Evolutionary conservation across 2,329 filamentous ascomycete genomes (phyloP).

Genomic region (Davidsoniella eucalypti): DNA sequence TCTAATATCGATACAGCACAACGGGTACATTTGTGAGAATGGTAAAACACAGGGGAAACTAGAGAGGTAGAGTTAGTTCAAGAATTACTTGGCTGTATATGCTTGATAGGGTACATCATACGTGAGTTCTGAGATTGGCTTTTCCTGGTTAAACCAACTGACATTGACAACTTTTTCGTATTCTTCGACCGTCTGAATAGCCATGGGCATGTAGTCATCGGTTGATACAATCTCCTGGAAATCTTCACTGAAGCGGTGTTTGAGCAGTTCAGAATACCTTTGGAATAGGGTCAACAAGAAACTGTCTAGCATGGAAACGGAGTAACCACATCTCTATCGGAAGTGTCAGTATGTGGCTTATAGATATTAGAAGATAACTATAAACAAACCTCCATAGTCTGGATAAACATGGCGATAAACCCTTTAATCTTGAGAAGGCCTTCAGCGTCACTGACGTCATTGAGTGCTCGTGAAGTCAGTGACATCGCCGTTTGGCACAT

Average conservation of each 20-base stretch:
- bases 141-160: slow-evolving; percentile 87
- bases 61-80: neutral
- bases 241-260: slow-evolving; percentile 81
- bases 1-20: slow-evolving; percentile 94
- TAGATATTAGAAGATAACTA: neutral
- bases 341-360: neutral
- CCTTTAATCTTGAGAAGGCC: slow-evolving; percentile 88
- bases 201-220: slow-evolving; percentile 99
- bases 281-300: slow-evolving; percentile 82
- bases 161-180: slow-evolving; percentile 93
- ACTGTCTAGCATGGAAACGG: slow-evolving; percentile 62
- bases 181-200: slow-evolving; percentile 75
- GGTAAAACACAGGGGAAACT: slow-evolving; percentile 91
- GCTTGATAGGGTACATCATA: slow-evolving; percentile 25
- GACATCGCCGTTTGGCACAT: slow-evolving; percentile 82
- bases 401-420: slow-evolving; percentile 81
- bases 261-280: slow-evolving; percentile 83
- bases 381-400: slow-evolving; percentile 83
- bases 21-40: slow-evolving; percentile 97
- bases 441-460: slow-evolving; percentile 73
- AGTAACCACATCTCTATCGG: slow-evolving; percentile 69
- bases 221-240: slow-evolving; percentile 87
- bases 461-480: slow-evolving; percentile 64
- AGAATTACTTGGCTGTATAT: neutral
- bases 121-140: slow-evolving; percentile 56